Conservation (phyloP, 2,329 filamentous ascomycete genomes). For the Arthrinium phaeospermum region DNA sequence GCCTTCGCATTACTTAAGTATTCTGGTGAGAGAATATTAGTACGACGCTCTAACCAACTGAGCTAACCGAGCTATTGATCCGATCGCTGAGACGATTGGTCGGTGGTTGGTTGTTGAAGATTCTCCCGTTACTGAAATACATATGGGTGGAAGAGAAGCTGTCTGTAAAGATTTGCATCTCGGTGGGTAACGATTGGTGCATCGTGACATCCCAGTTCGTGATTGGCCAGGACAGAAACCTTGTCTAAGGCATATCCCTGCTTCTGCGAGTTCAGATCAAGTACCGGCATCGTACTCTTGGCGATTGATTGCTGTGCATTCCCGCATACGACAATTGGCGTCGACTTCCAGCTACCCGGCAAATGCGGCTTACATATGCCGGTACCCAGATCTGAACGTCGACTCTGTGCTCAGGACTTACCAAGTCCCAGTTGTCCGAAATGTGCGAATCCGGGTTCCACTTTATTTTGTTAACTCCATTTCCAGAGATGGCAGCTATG, state of each 20-base stretch:
- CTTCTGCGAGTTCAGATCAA: too few relatives aligned
- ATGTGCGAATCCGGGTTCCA: neutral
- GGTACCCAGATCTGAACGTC: too few relatives aligned
- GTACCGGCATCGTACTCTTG: too few relatives aligned
- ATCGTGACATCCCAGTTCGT: neutral
- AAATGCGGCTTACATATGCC: too few relatives aligned
- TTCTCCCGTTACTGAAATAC: neutral
- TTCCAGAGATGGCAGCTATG: neutral
- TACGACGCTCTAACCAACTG: slow-evolving; percentile 21
- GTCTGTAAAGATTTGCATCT: neutral
- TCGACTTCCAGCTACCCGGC: too few relatives aligned
- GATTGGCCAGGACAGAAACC: neutral
- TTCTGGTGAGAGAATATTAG: slow-evolving; percentile 3
- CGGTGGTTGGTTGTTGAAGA: slow-evolving; percentile 15
- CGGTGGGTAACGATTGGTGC: neutral
- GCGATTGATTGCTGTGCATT: too few relatives aligned
- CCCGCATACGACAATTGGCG: too few relatives aligned
- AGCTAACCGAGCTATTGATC: slow-evolving; percentile 18
- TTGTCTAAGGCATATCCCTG: too few relatives aligned
- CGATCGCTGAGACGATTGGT: slow-evolving; percentile 2
- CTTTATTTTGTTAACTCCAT: neutral
- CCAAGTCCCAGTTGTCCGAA: neutral
- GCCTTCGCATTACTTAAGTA: slow-evolving; percentile 18
- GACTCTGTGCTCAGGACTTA: too few relatives aligned
- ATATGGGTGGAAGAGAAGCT: neutral